Percentiles rank a stretch among this genome's conserved stretches.
Conservation (phyloP, 129 eudicot species). For the Pseudognaphalium luteoalbum region DNA sequence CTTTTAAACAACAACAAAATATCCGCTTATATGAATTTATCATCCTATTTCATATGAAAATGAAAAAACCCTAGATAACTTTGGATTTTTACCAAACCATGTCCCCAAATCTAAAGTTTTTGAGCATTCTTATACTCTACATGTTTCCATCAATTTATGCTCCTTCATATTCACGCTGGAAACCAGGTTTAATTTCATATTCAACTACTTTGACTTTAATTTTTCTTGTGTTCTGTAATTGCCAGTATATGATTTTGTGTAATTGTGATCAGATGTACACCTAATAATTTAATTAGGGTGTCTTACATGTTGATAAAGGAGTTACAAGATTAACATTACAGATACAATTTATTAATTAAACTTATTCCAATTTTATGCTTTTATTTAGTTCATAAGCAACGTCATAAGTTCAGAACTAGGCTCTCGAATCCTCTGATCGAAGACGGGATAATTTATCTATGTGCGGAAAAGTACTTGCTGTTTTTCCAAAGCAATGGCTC, state of each 20-base stretch:
- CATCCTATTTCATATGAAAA: background rate
- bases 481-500: conserved; percentile 77
- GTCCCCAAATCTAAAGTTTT: background rate
- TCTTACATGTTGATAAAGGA: background rate
- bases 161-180: conserved; percentile 31
- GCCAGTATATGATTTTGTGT: background rate
- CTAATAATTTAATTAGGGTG: background rate
- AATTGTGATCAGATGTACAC: background rate
- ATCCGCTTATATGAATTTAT: too few species aligned
- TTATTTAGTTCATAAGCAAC: conserved; percentile 38
- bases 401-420: conserved; percentile 24
- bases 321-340: background rate
- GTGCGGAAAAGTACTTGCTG: conserved; percentile 52
- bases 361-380: conserved; percentile 1
- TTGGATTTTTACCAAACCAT: conserved; percentile 3
- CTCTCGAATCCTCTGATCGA: conserved; percentile 70
- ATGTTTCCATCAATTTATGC: conserved; percentile 26
- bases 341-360: background rate
- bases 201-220: background rate
- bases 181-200: conserved; percentile 40
- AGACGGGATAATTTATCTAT: conserved; percentile 61
- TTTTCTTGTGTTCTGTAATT: background rate
- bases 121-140: conserved; percentile 27
- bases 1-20: background rate
- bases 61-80: conserved; percentile 17